Base-by-base conservation (phyloP, 1,284 basidiomycete species). In the Veloporphyrellus conicus region DNA sequence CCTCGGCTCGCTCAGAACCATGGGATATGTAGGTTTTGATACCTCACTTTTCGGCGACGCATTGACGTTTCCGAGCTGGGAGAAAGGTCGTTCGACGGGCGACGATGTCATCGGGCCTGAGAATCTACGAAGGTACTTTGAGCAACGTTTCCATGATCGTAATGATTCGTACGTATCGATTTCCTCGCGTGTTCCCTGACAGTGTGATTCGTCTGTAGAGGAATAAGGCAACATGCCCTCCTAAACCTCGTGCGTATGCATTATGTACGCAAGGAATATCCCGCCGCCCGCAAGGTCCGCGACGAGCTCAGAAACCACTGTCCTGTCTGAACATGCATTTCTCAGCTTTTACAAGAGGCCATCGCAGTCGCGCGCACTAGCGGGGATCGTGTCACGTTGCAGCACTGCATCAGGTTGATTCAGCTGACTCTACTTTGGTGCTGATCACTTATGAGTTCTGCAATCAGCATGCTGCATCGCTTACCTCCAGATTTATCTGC, bases 391-490 rank as follows among this genome's bases (percentile, higher is more conserved):
- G 58, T 81, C 38, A 83, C 83, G 16, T 68, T 90, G 44, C 85
- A 89, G 54, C 84, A 88, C 58, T 89, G 87, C 58, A 82, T 84
- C 58, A 85, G 83, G 87, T 87, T 49, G 37, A 87, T 84, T 52
- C 34, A 61, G 42, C 42, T 29, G 36, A 29, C 23, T 36, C 36
- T 38, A 23, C 35, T 27, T 41, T 41, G 41, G 48, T 40, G 36
- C 27, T 42, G 43, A 54, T 59, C 45, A 22, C 34, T 45, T 33
- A 46, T 56, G 40, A 41, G 33, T 44, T 43, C 28, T 25, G 33
- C 50, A 45, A 54, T 35, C 51, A 90, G 87, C 57, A 71, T 90
- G 58, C 59, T 87, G 22, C 78, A 86, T 62, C 82, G 87, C 7
- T 69, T 90, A 22, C 82, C 84, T 28, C 71, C 49, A 45, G 45